Evolutionary conservation across 495 filamentous ascomycete species (phyloP).

Genomic region (Acidiella bohemica): DNA sequence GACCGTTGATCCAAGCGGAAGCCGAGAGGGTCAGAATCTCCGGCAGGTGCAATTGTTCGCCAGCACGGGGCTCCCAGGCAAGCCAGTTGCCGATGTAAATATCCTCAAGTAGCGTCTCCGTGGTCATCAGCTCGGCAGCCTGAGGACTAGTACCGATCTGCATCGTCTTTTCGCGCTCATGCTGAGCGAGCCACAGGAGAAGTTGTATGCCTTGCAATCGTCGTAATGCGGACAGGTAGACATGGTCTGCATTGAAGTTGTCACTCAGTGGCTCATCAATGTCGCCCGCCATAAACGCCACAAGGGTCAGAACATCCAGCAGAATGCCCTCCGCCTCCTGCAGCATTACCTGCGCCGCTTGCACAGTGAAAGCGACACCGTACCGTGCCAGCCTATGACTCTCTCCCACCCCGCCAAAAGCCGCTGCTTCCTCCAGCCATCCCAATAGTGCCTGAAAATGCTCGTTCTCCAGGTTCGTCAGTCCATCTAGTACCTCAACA

Average conservation of each 20-base stretch:
- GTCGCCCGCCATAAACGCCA: conserved; percentile 71
- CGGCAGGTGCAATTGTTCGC: too few species aligned
- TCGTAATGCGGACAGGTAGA: conserved; percentile 54
- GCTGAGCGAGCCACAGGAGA: conserved; percentile 61
- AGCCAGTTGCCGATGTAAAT: conserved; percentile 25
- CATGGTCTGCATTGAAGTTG: conserved; percentile 45
- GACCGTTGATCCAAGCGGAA: too few species aligned
- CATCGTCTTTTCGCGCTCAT: background rate
- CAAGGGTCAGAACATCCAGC: conserved; percentile 66
- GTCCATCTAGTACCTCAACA: conserved; percentile 42
- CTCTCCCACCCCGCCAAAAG: conserved; percentile 30
- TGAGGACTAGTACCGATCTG: too few species aligned
- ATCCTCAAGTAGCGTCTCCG: conserved; percentile 19
- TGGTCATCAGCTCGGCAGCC: too few species aligned
- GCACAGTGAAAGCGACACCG: conserved; percentile 58
- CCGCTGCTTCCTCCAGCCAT: conserved; percentile 23
- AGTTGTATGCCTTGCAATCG: conserved; percentile 62
- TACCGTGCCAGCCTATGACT: conserved; percentile 36
- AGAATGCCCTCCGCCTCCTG: conserved; percentile 53
- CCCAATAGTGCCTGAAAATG: conserved; percentile 39
- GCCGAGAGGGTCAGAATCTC: too few species aligned
- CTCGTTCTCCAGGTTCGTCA: conserved; percentile 40
- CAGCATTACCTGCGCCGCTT: conserved; percentile 65
- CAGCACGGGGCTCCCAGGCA: too few species aligned
- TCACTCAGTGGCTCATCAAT: conserved; percentile 50